These are phyloP conservation scores for Beauveria medogensis DNA, from an alignment of 2,329 filamentous ascomycete genomes.

Conservation along the genomic window DNA sequence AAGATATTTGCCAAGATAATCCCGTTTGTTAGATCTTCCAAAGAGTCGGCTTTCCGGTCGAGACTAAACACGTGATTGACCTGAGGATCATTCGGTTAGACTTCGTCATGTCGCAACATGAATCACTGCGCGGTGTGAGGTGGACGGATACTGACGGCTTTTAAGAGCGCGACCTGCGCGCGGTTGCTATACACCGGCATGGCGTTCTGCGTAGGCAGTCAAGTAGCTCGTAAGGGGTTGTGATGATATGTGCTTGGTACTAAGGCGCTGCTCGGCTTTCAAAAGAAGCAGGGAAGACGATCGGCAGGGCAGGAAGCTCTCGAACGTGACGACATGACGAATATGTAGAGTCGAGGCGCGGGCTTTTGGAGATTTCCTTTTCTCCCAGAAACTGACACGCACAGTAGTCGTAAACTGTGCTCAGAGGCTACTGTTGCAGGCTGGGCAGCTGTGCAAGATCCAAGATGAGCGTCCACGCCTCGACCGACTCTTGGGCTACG, in stretches of 20 bases:
- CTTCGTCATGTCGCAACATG: neutral
- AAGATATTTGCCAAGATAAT: constrained; percentile 47
- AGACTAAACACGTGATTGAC: constrained; percentile 35
- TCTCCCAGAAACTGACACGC: neutral
- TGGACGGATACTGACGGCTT: constrained; percentile 36
- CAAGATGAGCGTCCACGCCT: neutral
- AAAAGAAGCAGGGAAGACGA: neutral
- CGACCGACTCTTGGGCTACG: neutral
- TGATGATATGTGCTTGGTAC: neutral
- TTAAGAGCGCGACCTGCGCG: constrained; percentile 47
- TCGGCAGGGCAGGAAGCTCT: neutral
- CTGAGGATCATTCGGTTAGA: constrained; percentile 15
- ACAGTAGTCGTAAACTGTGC: neutral
- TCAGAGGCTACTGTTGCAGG: neutral
- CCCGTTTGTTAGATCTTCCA: constrained; percentile 46
- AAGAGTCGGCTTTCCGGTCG: constrained; percentile 37
- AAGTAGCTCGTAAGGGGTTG: neutral
- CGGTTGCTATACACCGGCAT: constrained; percentile 33
- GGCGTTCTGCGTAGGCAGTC: neutral
- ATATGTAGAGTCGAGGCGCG: neutral
- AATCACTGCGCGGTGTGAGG: neutral
- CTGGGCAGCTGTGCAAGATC: neutral
- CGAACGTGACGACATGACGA: neutral
- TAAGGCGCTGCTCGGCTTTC: neutral
- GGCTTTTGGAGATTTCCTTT: neutral